Evolutionary conservation across 179 eudicot species (phyloP), one percentile per base, ranked within the genome.

Genomic region (Beta macrorhiza): DNA sequence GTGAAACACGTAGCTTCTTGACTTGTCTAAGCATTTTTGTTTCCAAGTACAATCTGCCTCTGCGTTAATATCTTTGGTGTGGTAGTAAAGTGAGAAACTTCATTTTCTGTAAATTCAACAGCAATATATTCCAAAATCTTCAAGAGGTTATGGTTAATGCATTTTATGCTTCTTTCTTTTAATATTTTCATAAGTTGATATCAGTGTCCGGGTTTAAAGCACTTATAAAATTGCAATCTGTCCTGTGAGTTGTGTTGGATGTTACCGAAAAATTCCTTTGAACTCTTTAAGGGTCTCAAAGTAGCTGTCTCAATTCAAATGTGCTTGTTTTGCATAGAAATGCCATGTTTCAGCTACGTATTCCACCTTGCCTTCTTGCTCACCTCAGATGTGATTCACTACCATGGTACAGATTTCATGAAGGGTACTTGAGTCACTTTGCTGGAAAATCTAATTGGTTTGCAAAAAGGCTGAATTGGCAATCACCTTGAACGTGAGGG

Each of bases 1-100:
- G 92, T 84, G 67, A 71, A 22, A 17, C 67, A 42, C 59, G 1
- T 44, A 62, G 53, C n/a, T 53, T 71, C 42, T 25, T 13, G 37
- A 57, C 52, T 75, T 64, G 71, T 77, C 64, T 49, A 16, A 77
- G 78, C 51, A 64, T 76, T 32, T 47, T 47, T 77, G 80, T 32
- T 47, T 80, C 80, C 20, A n/a, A 74, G 45, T 61, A 45, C 79
- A 55, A 65, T 64, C 8, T 51, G 20, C 72, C 57, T 55, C 63
- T 70, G 17, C n/a, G 20, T 13, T 56, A 32, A 1, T 42, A n/a
- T 42, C 11, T 15, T 20, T 53, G 20, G 53, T 58, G 17, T 47
- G 44, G 20, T 51, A 20, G 2, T 52, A 14, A 52, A 74, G 16
- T 74, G 61, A 32, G 4, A 32, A 16, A 57, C 67, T 37, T 58